phyloP scores from a whole-genome alignment of 1,284 basidiomycete species.

The Sutorius eximius region DNA sequence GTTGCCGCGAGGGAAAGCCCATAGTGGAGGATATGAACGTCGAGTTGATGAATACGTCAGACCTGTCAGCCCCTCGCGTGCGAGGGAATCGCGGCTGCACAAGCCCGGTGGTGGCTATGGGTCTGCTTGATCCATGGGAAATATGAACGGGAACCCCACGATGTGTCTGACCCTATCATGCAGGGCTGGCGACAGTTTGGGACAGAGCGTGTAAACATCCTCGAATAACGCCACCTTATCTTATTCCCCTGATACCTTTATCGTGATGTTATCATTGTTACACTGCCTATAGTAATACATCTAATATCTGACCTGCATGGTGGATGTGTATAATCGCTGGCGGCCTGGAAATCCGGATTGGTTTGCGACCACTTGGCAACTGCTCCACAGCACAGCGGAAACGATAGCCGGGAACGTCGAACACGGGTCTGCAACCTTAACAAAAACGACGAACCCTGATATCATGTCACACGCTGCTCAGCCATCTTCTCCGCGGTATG shows the following conservation, averaged over 20 bases:
- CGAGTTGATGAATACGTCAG: background rate
- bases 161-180: background rate
- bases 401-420: too few relatives aligned
- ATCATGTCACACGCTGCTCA: too few relatives aligned
- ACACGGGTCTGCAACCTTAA: too few relatives aligned
- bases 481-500: too few relatives aligned
- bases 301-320: too few relatives aligned
- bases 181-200: background rate
- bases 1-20: background rate
- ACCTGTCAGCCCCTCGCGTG: background rate
- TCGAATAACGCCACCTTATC: background rate
- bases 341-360: background rate
- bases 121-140: background rate
- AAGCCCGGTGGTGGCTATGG: background rate
- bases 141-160: background rate
- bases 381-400: too few relatives aligned
- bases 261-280: background rate
- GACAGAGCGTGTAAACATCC: too few relatives aligned
- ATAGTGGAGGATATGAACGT: too few relatives aligned
- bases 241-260: background rate
- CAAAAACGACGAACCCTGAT: too few relatives aligned
- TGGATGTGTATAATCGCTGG: background rate
- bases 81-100: background rate
- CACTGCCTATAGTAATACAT: background rate
- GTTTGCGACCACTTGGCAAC: background rate